phyloP scores from a whole-genome alignment of 176 grass and related monocot species.

The barley (Hordeum vulgare) region DNA sequence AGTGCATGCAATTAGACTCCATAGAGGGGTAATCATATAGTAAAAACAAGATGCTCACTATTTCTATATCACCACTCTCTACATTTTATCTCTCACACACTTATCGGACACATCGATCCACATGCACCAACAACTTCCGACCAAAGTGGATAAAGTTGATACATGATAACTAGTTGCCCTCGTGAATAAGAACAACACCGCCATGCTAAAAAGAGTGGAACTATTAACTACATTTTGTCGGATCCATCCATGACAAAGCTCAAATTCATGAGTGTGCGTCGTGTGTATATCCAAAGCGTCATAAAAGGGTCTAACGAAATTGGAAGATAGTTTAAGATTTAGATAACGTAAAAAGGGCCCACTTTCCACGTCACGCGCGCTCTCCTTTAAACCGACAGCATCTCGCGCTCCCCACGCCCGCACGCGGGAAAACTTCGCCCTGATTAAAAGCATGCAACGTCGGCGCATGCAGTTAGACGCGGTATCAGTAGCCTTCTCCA shows the following conservation, averaged over 20 bases:
- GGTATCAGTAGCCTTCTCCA: neutral
- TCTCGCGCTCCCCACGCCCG: accelerated
- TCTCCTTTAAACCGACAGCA: neutral
- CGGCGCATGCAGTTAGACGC: too few relatives aligned
- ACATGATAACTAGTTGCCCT: neutral
- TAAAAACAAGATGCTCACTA: neutral
- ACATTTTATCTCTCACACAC: too few relatives aligned
- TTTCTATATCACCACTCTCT: neutral
- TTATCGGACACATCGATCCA: too few relatives aligned
- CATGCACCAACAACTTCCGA: too few relatives aligned
- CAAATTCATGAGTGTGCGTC: too few relatives aligned
- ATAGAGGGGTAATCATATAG: neutral
- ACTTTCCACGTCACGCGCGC: neutral
- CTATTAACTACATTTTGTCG: neutral
- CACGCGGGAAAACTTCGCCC: neutral
- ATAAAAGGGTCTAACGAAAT: too few relatives aligned
- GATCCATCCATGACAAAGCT: neutral
- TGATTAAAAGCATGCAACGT: neutral
- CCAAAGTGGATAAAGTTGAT: neutral
- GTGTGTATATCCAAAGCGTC: too few relatives aligned
- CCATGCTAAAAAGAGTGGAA: neutral
- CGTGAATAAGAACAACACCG: neutral
- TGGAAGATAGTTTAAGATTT: too few relatives aligned
- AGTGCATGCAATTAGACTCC: neutral
- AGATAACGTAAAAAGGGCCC: too few relatives aligned